Conservation (phyloP, 208 protist species). For the Leishmania turanica region DNA sequence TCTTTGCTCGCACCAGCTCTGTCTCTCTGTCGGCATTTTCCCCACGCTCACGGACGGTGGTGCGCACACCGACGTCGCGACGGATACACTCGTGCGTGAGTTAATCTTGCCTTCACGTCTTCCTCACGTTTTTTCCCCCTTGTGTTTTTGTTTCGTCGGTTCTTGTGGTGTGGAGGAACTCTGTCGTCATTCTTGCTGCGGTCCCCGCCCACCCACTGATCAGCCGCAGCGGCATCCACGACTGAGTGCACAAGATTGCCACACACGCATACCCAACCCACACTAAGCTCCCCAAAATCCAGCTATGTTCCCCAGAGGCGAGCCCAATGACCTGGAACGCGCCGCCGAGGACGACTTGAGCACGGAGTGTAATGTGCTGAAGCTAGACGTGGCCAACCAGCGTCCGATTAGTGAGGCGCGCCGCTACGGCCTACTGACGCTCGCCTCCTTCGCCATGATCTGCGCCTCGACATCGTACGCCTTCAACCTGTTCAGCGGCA, state of each 20-base stretch:
- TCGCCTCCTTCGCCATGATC: slow-evolving; percentile 41
- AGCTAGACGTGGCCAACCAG: slow-evolving; percentile 18
- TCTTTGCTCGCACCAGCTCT: background rate
- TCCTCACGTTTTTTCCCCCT: background rate
- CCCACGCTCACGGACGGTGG: background rate
- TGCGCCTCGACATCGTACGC: slow-evolving; percentile 54
- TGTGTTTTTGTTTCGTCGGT: background rate
- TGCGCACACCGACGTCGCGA: background rate
- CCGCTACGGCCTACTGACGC: slow-evolving; percentile 46
- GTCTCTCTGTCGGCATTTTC: background rate
- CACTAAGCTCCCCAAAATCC: background rate
- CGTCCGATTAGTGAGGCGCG: slow-evolving; percentile 40
- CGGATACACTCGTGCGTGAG: background rate
- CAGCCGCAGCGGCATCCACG: background rate
- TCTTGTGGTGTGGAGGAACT: background rate
- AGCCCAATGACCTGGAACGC: background rate
- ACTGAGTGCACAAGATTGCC: background rate
- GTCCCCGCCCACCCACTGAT: background rate
- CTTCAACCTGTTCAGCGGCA: slow-evolving; percentile 60
- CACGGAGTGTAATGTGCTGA: slow-evolving; percentile 13
- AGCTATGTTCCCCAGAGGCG: background rate
- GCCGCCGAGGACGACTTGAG: background rate
- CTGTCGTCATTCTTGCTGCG: background rate
- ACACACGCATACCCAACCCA: background rate
- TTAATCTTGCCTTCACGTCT: background rate